Percentiles rank a stretch among this genome's conserved stretches.
These are phyloP conservation scores for Tulasnella sp. DNA, from an alignment of 768 basidiomycete species.

Conservation along the genomic window DNA sequence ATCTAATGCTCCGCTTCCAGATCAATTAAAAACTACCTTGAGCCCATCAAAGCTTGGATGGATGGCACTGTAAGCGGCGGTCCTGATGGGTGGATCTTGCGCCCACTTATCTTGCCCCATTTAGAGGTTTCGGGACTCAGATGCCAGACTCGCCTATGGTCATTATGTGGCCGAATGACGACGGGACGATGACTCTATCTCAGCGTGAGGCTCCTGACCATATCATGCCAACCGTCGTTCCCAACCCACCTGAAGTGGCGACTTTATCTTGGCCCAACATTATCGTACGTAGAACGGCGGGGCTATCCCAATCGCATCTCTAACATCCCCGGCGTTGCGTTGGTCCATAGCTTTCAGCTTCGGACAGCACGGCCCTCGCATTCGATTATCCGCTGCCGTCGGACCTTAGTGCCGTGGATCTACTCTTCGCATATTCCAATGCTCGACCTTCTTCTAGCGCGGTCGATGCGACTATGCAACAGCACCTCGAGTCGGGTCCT, in stretches of 20 bases:
- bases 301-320: too few species aligned
- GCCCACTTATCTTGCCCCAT: neutral
- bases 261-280: slow-evolving; percentile 30
- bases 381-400: slow-evolving; percentile 20
- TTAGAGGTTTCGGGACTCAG: slow-evolving; percentile 17
- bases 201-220: slow-evolving; percentile 47
- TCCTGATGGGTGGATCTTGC: neutral
- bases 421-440: slow-evolving; percentile 54
- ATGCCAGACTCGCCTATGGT: slow-evolving; percentile 40
- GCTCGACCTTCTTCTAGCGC: slow-evolving; percentile 39
- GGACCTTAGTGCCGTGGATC: slow-evolving; percentile 21
- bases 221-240: slow-evolving; percentile 46
- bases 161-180: slow-evolving; percentile 58
- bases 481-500: slow-evolving; percentile 40
- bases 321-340: neutral
- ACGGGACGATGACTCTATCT: slow-evolving; percentile 52
- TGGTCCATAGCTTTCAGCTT: neutral
- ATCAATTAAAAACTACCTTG: neutral
- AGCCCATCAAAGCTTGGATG: slow-evolving; percentile 7
- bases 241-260: slow-evolving; percentile 44
- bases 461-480: slow-evolving; percentile 34
- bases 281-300: slow-evolving; percentile 36
- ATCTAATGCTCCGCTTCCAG: neutral
- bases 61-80: slow-evolving; percentile 18
- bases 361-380: slow-evolving; percentile 1